Evolutionary conservation across 371 early-diverging fungal genomes (phyloP), one percentile per base, ranked within the genome.

Genomic region (Syncephalastrum racemosum): DNA sequence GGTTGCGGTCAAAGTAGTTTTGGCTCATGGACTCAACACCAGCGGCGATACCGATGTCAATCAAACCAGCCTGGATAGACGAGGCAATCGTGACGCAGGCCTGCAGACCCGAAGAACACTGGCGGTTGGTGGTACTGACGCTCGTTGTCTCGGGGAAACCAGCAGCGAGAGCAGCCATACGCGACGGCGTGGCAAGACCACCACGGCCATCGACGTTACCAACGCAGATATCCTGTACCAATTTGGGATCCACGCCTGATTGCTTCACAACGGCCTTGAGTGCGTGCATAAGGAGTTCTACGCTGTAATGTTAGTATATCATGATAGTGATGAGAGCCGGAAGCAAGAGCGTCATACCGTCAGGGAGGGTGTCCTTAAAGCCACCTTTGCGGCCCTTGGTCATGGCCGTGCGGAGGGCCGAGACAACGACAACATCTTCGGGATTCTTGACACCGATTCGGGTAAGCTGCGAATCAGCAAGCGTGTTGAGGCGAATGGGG

Each of bases 11-110:
- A 81, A 62, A 64, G 82, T 93, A 95, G 81, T 92, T 85, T 76
- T 84, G 73, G 59, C 94, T 90, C 99, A 99, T 99, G 71, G 92
- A 90, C 75, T 99, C 99, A 48, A 97, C 96, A 79, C 99, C 99
- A 46, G 97, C 99, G 66, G 89, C 93, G 67, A 99, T 94, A 70
- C 99, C 99, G 57, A 96, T 81, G 60, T 96, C 94, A 63, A 98
- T 95, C 79, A 85, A 74, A 63, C 95, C 97, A 36, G 90, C 70
- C 72, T 89, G 90, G 68, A 99, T 97, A 54, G 92, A 90, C 56
- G 86, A 70, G 43, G 95, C 97, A 53, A 98, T 89, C 71, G 82
- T 86, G 52, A 90, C 93, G 55, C 93, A 87, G 22, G 98, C 96
- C 73, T 98, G 96, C 47, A 99, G 85, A 63, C 99, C 98, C 56